Conservation (phyloP, 345 rosid genomes). For the Heritiera fomes region DNA sequence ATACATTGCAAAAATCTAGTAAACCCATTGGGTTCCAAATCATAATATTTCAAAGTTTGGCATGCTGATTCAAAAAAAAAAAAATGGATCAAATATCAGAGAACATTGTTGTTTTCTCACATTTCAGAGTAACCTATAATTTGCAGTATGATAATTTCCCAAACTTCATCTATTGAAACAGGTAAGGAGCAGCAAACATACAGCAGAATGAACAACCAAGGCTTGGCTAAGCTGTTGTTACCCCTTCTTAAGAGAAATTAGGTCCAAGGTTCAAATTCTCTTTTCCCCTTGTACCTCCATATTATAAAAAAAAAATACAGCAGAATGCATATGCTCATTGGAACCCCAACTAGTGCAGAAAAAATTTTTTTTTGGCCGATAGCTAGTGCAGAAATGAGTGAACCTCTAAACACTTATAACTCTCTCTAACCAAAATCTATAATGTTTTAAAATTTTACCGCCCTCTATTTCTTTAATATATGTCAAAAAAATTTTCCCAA, state of each 20-base stretch:
- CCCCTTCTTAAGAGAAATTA: no score
- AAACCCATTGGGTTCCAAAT: background rate
- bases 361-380: no score
- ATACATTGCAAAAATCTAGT: background rate
- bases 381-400: background rate
- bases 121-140: background rate
- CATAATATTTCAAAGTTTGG: background rate
- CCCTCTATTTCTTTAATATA: background rate
- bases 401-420: background rate
- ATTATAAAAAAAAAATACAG: background rate
- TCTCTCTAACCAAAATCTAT: background rate
- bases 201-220: background rate
- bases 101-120: background rate
- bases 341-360: background rate
- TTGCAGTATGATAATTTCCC: background rate
- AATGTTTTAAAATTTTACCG: background rate
- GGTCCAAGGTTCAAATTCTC: no score
- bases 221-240: no score
- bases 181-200: background rate
- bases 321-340: background rate
- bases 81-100: background rate
- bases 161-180: background rate
- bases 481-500: background rate
- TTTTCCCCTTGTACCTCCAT: no score
- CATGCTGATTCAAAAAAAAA: background rate